Evolutionary conservation across 306 rosid genomes (phyloP).

Genomic region (Vicia faba): DNA sequence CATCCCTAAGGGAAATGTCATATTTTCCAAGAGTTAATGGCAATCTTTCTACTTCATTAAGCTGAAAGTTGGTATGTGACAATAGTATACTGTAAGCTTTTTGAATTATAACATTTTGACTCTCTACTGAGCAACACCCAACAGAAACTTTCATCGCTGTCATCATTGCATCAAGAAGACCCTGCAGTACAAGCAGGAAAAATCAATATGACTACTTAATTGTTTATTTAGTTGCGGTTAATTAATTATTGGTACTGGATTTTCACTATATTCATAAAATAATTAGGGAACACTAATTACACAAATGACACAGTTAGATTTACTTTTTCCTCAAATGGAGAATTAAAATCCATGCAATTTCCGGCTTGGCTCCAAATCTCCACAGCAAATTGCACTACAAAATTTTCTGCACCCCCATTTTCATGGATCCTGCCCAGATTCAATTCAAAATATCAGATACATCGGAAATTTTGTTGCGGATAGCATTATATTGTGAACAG

Average conservation of each 20-base stretch:
- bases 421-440: slow-evolving; percentile 63
- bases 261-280: slow-evolving; percentile 16
- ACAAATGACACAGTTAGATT: slow-evolving; percentile 36
- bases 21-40: slow-evolving; percentile 51
- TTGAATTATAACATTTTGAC: slow-evolving; percentile 61
- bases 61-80: slow-evolving; percentile 51
- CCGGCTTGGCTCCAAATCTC: slow-evolving; percentile 68
- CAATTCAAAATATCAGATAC: slow-evolving; percentile 43
- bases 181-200: slow-evolving; percentile 58
- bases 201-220: slow-evolving; percentile 22
- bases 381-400: slow-evolving; percentile 57
- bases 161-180: slow-evolving; percentile 72
- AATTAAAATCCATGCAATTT: slow-evolving; percentile 44
- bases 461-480: slow-evolving; percentile 14
- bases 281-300: slow-evolving; percentile 16
- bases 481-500: slow-evolving; percentile 16
- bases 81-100: slow-evolving; percentile 68
- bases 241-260: slow-evolving; percentile 1
- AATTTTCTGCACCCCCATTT: slow-evolving; percentile 63
- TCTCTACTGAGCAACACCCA: slow-evolving; percentile 66
- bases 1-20: slow-evolving; percentile 56
- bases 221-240: slow-evolving; percentile 27
- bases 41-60: slow-evolving; percentile 54
- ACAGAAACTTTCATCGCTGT: slow-evolving; percentile 70
- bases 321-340: slow-evolving; percentile 60